Percentiles rank a stretch among this genome's conserved stretches.
phyloP scores from a whole-genome alignment of 1,284 basidiomycete genomes.

The Wallemia ichthyophaga region DNA sequence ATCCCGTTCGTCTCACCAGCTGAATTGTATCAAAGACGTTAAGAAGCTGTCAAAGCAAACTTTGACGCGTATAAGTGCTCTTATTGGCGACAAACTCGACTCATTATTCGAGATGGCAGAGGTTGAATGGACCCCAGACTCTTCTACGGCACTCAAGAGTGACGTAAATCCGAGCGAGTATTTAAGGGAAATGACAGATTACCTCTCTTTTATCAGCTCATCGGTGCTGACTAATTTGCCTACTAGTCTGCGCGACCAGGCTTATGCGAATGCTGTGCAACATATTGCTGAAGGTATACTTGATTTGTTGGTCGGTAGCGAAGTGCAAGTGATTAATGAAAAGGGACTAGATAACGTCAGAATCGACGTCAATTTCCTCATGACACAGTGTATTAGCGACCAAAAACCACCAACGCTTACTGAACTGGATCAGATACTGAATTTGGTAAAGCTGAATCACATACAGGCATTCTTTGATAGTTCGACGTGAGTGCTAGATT shows the following conservation, averaged over 20 bases:
- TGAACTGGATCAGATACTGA: not conserved
- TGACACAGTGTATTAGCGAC: slow-evolving; percentile 24
- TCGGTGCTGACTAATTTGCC: slow-evolving; percentile 45
- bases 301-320: slow-evolving; percentile 47
- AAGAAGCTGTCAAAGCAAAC: not conserved
- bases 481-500: not conserved
- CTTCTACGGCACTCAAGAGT: slow-evolving; percentile 12
- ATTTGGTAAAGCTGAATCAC: not conserved
- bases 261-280: slow-evolving; percentile 52
- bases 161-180: slow-evolving; percentile 62
- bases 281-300: slow-evolving; percentile 66
- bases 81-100: slow-evolving; percentile 78
- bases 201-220: slow-evolving; percentile 86
- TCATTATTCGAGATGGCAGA: slow-evolving; percentile 84
- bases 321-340: slow-evolving; percentile 58
- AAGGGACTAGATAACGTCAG: slow-evolving; percentile 53
- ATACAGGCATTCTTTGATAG: not conserved
- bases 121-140: slow-evolving; percentile 61
- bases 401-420: not conserved
- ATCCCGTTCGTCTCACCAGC: slow-evolving; percentile 1
- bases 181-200: slow-evolving; percentile 77
- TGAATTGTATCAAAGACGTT: slow-evolving; percentile 3
- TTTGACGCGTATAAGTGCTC: slow-evolving; percentile 41
- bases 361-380: slow-evolving; percentile 55
- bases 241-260: slow-evolving; percentile 52